A percentile compares a stretch with the other conserved stretches of the same genome.
These are phyloP conservation scores for Leersia perrieri DNA, from an alignment of 176 grass and related monocot species.

Conservation along the genomic window DNA sequence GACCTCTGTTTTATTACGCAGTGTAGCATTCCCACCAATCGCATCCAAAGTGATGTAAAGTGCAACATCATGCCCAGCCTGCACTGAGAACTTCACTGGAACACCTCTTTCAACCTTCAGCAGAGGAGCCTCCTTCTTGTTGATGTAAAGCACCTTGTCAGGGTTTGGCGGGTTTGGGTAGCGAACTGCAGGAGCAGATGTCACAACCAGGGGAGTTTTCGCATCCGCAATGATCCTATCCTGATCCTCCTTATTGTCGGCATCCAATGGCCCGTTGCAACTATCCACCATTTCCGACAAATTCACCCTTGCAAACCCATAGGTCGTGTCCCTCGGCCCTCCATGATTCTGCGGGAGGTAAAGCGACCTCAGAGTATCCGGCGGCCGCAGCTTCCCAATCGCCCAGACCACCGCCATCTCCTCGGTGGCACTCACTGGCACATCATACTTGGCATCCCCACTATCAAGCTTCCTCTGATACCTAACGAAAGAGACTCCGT, in stretches of 20 bases:
- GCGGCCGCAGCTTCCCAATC: conserved; percentile 69
- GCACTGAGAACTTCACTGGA: conserved; percentile 78
- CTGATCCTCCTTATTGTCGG: conserved; percentile 93
- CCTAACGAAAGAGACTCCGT: conserved; percentile 81
- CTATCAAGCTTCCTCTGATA: conserved; percentile 61
- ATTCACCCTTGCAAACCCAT: conserved; percentile 64
- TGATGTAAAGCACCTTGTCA: conserved; percentile 87
- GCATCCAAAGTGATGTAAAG: conserved; percentile 82
- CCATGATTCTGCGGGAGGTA: conserved; percentile 95
- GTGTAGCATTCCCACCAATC: conserved; percentile 88
- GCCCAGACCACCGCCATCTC: conserved; percentile 92
- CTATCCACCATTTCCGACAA: conserved; percentile 49
- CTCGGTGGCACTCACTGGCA: conserved; percentile 40
- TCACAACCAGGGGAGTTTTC: conserved; percentile 73
- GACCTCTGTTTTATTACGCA: conserved; percentile 74
- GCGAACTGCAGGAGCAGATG: conserved; percentile 64
- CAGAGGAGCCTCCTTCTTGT: conserved; percentile 92
- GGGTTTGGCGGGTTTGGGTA: conserved; percentile 95
- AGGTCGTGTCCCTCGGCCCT: conserved; percentile 39
- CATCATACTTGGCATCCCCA: conserved; percentile 77
- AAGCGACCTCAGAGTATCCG: conserved; percentile 63
- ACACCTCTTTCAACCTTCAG: conserved; percentile 92
- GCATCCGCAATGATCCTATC: conserved; percentile 70
- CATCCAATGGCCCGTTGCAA: conserved; percentile 81
- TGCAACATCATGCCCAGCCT: conserved; percentile 91